Evolutionary conservation across 495 filamentous ascomycete species (phyloP).

Genomic region (Talaromyces ruber): DNA sequence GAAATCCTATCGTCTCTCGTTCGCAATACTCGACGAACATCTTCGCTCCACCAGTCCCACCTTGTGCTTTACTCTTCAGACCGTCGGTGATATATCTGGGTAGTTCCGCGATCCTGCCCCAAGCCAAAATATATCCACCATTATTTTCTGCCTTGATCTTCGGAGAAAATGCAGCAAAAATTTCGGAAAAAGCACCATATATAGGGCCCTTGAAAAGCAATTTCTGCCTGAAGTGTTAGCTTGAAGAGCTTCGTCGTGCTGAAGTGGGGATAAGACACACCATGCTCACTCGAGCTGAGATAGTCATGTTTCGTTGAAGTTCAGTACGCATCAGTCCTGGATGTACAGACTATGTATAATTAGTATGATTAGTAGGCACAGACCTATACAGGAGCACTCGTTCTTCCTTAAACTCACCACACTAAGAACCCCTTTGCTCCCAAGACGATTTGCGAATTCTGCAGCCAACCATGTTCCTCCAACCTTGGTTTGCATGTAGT

Average conservation of each 20-base stretch:
- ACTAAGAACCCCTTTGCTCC: slow-evolving; percentile 8
- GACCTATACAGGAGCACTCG: not conserved
- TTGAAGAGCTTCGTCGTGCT: not conserved
- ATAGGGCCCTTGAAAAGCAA: slow-evolving; percentile 6
- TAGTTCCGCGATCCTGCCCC: not conserved
- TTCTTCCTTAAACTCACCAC: slow-evolving; percentile 6
- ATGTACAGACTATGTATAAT: slow-evolving; percentile 7
- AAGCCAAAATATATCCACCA: slow-evolving; percentile 6
- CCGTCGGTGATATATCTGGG: not conserved
- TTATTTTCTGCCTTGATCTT: slow-evolving; percentile 5
- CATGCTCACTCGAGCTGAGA: not conserved
- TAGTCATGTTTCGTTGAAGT: slow-evolving; percentile 7
- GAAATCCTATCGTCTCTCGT: not conserved
- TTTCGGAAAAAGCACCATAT: slow-evolving; percentile 14
- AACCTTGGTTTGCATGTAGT: slow-evolving; percentile 32
- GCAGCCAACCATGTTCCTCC: slow-evolving; percentile 24
- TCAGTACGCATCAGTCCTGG: slow-evolving; percentile 11
- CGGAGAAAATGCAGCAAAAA: slow-evolving; percentile 11
- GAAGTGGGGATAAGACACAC: not conserved
- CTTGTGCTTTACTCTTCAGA: not conserved
- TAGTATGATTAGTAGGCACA: not conserved
- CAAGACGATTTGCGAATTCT: slow-evolving; percentile 21
- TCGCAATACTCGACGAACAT: not conserved
- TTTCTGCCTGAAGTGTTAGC: not conserved
- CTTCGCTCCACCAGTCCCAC: not conserved